Percentiles rank a stretch among this genome's conserved stretches.
These are phyloP conservation scores for Panaeolus papilionaceus DNA, from an alignment of 768 basidiomycete genomes.

Conservation along the genomic window DNA sequence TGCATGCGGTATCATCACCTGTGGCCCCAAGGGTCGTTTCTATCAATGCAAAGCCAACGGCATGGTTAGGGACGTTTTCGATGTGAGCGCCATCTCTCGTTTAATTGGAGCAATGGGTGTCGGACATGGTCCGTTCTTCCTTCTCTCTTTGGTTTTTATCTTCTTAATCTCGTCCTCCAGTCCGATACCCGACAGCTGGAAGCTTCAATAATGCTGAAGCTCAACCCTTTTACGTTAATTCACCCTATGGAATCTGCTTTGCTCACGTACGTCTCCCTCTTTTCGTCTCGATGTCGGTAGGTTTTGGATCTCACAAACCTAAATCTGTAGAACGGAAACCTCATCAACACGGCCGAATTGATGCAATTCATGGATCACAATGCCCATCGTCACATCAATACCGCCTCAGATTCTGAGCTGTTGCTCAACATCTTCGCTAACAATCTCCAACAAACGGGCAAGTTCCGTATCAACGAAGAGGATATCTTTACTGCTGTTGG, in stretches of 20 bases:
- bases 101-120: constrained; percentile 96
- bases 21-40: constrained; percentile 92
- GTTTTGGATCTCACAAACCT: constrained; percentile 19
- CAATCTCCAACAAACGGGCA: constrained; percentile 97
- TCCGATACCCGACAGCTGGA: constrained; percentile 97
- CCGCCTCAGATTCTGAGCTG: constrained; percentile 96
- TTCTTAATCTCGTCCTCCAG: constrained; percentile 46
- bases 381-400: constrained; percentile 98
- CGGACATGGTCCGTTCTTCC: constrained; percentile 78
- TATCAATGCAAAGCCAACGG: constrained; percentile 99
- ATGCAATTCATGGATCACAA: constrained; percentile 94
- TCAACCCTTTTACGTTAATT: constrained; percentile 99
- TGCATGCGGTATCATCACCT: constrained; percentile 97
- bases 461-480: constrained; percentile 99
- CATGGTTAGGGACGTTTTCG: constrained; percentile 98
- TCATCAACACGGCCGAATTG: constrained; percentile 90
- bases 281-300: constrained; percentile 12
- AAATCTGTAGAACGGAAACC: constrained; percentile 86
- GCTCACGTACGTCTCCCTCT: constrained; percentile 75
- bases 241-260: constrained; percentile 98
- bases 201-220: constrained; percentile 97
- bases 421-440: constrained; percentile 97
- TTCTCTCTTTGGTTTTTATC: constrained; percentile 8
- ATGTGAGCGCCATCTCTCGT: constrained; percentile 73
- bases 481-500: constrained; percentile 96